Base-by-base conservation (phyloP, 352 stramenopile species). In the Thalassiosira mediterranea region DNA sequence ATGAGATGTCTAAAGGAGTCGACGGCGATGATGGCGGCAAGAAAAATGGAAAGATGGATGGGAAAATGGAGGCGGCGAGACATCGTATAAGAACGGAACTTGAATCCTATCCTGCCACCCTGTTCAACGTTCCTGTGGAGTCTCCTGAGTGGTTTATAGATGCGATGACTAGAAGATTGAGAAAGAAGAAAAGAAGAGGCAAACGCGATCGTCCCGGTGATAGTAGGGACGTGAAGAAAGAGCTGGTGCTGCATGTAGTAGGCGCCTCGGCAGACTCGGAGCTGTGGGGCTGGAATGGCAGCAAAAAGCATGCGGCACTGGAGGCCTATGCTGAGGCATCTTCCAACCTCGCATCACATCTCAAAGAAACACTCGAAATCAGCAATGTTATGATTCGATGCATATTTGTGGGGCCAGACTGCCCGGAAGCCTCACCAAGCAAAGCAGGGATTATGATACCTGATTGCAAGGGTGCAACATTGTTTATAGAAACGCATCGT, bases 31-130 rank as follows among this genome's bases (percentile, higher is more conserved):
- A 42, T 21, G 42, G 17, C 25, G 56, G 34, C 0, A 64, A 70
- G n/a, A 58, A 63, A 4, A 62, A 59, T 2, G 48, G 62, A 17
- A 57, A 28, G 19, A 31, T 21, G 3, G 53, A 60, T 13, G 60
- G 65, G 54, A 23, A 65, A 42, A 51, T 61, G 46, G 66, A 89
- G 42, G 70, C 76, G 37, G 77, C 85, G 4, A 57, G 59, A 15
- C 79, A 91, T 77, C 65, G 84, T 61, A 44, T 91, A 8, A 52
- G 64, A 49, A 91, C 83, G 28, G 87, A 93, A 70, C 69, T 70
- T 34, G 83, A 93, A 60, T 91, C 83, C 1, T 93, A 93, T 49
- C 88, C 86, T 19, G 86, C 88, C 7, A 93, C 88, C 26, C 62
- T 93, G 5, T 86, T 87, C 28, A 93, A 93, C 53, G 53, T 90